A percentile compares a stretch with the other conserved stretches of the same genome.
These are phyloP conservation scores for Elsinoe perseae DNA, from an alignment of 2,329 filamentous ascomycete species.

Conservation along the genomic window DNA sequence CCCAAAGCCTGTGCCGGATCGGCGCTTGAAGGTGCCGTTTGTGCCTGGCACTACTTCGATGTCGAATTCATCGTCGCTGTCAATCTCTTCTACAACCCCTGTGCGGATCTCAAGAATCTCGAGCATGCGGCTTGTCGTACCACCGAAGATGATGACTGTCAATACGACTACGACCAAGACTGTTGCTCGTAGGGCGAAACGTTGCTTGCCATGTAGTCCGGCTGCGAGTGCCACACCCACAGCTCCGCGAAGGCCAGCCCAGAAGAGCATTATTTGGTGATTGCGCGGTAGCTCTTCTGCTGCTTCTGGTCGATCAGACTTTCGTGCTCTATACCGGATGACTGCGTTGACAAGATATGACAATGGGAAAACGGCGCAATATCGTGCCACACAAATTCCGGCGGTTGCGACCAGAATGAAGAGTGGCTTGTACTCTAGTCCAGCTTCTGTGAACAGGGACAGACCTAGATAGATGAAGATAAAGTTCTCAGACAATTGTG, in stretches of 20 bases:
- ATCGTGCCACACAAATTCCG: conserved; percentile 86
- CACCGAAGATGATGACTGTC: conserved; percentile 97
- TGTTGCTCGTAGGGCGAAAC: conserved; percentile 77
- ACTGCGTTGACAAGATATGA: conserved; percentile 87
- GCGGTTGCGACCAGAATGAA: conserved; percentile 89
- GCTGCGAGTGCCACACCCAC: conserved; percentile 93
- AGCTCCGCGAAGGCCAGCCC: conserved; percentile 90
- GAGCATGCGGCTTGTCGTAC: conserved; percentile 93
- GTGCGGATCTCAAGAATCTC: conserved; percentile 96
- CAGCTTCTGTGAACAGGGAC: conserved; percentile 84
- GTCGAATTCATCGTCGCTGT: conserved; percentile 97
- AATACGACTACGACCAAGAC: conserved; percentile 96
- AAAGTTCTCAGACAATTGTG: conserved; percentile 95
- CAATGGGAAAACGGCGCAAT: conserved; percentile 89
- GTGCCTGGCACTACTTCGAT: conserved; percentile 65
- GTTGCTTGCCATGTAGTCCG: conserved; percentile 64
- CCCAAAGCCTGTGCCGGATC: conserved; percentile 67
- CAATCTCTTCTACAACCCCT: conserved; percentile 91
- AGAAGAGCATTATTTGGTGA: conserved; percentile 99
- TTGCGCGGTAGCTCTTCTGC: conserved; percentile 86
- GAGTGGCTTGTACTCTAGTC: conserved; percentile 83
- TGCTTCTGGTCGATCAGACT: conserved; percentile 61
- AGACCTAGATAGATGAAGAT: conserved; percentile 98
- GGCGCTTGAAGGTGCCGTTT: conserved; percentile 70
- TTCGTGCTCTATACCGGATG: conserved; percentile 73